Conservation (phyloP, 495 filamentous ascomycete genomes). For the Pseudomonodictys pantanalensis region DNA sequence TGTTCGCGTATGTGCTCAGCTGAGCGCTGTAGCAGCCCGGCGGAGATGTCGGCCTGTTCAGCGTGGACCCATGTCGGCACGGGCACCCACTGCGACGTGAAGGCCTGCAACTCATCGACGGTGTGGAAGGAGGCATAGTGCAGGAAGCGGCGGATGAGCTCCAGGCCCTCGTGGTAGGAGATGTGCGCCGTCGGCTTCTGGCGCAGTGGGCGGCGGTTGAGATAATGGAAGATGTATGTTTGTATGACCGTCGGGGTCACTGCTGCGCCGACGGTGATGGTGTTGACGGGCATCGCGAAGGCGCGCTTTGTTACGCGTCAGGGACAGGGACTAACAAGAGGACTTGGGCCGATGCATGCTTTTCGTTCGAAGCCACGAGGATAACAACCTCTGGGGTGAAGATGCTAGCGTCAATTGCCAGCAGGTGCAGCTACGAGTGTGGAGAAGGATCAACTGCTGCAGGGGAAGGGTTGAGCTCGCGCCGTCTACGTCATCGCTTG, state of each 20-base stretch:
- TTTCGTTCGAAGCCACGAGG: too few species aligned
- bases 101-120: constrained; percentile 86
- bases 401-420: too few species aligned
- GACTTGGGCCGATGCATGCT: too few species aligned
- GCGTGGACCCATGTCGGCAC: constrained; percentile 83
- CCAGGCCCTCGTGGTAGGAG: constrained; percentile 92
- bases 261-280: constrained; percentile 66
- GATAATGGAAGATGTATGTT: constrained; percentile 77
- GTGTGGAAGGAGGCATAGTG: constrained; percentile 77
- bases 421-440: too few species aligned
- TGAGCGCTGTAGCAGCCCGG: constrained; percentile 56
- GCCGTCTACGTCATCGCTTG: too few species aligned
- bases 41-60: constrained; percentile 67
- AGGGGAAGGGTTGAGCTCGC: too few species aligned
- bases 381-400: too few species aligned
- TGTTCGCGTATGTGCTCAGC: constrained; percentile 63
- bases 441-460: too few species aligned
- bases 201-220: constrained; percentile 69
- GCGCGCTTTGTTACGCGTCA: too few species aligned
- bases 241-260: constrained; percentile 76
- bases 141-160: constrained; percentile 81
- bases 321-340: too few species aligned
- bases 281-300: constrained; percentile 62
- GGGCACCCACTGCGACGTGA: constrained; percentile 86
- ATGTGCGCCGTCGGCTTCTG: constrained; percentile 81